Evolutionary conservation across 2,329 filamentous ascomycete genomes (phyloP).

Genomic region (Epicoccum nigrum): DNA sequence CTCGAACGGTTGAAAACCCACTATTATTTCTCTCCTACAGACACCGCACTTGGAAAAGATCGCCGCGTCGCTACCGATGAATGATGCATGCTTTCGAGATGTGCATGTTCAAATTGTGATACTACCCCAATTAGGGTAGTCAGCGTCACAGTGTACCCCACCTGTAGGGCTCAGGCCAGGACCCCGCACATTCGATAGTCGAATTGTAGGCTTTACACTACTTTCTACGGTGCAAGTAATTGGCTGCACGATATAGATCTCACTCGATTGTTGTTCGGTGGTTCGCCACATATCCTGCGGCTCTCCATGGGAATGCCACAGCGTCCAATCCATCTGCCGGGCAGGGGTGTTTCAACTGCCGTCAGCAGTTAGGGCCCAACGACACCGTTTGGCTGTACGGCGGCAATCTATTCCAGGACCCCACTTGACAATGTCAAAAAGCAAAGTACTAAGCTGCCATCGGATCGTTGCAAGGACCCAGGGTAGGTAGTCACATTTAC

Average conservation of each 20-base stretch:
- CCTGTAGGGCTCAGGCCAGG: slow-evolving; percentile 4
- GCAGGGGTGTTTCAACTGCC: neutral
- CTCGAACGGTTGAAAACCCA: neutral
- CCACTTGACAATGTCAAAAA: no score
- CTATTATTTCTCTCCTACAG: neutral
- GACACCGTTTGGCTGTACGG: neutral
- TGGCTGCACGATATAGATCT: neutral
- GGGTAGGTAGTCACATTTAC: no score
- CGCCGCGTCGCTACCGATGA: slow-evolving; percentile 16
- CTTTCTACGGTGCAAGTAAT: neutral
- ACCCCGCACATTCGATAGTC: slow-evolving; percentile 5
- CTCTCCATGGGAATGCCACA: neutral
- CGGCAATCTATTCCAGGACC: neutral
- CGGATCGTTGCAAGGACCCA: no score
- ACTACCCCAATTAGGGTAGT: neutral
- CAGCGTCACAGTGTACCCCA: neutral
- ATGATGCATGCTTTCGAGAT: neutral
- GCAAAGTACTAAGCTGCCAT: no score
- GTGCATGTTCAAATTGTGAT: slow-evolving; percentile 11
- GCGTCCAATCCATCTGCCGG: neutral
- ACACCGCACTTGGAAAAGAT: neutral
- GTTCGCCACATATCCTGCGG: neutral
- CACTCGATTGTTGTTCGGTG: neutral
- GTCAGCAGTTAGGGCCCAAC: neutral
- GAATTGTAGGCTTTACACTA: neutral